Percentiles rank a stretch among this genome's conserved stretches.
phyloP scores from a whole-genome alignment of 257 asterid species.

The Solanum appendiculatum region DNA sequence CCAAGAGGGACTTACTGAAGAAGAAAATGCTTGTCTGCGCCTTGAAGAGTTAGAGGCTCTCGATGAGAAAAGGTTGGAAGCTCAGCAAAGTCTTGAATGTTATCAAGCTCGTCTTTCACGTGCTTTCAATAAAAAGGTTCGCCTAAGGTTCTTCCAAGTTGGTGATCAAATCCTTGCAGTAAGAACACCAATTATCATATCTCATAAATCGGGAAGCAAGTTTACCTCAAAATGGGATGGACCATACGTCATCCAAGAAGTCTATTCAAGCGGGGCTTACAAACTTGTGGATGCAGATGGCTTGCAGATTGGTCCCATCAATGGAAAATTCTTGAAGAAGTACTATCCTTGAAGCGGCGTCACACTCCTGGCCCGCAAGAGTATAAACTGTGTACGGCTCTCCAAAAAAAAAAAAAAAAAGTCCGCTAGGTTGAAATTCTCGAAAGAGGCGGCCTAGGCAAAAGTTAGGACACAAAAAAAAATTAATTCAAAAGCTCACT shows the following conservation, averaged over 20 bases:
- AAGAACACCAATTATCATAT: neutral
- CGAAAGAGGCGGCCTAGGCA: neutral
- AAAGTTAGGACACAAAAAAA: neutral
- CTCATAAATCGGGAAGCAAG: neutral
- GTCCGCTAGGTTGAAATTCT: neutral
- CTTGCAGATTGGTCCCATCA: neutral
- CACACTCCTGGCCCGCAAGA: neutral
- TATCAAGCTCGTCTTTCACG: neutral
- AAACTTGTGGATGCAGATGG: neutral
- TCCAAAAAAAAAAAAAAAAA: no score
- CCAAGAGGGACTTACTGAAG: neutral
- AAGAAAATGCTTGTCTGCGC: neutral
- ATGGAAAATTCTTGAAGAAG: neutral
- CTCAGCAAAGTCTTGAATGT: neutral
- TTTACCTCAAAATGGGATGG: neutral
- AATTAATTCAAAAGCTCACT: neutral
- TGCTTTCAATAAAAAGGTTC: neutral
- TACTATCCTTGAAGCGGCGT: neutral
- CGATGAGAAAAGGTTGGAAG: neutral
- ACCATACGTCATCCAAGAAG: neutral
- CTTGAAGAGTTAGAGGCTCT: neutral
- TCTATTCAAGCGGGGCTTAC: neutral
- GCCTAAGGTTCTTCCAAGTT: neutral
- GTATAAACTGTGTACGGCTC: neutral
- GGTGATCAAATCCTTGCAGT: neutral